Base-by-base conservation (phyloP, 202 grass and related monocot species). In the Digitaria exilis region DNA sequence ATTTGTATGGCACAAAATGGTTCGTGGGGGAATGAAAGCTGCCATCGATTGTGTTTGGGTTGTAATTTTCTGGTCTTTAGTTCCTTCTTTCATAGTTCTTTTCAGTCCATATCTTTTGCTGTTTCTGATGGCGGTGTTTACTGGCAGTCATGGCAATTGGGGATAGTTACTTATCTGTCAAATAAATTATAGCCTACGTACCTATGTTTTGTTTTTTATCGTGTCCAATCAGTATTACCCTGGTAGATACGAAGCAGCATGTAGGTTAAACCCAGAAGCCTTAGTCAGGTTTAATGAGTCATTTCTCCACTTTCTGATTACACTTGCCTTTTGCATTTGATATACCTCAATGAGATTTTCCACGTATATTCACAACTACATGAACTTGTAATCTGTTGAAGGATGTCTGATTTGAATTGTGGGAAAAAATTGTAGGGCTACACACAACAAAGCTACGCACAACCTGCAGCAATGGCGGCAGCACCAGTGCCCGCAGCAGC, bases 381-480 rank as follows among this genome's bases (percentile, higher is more conserved):
- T 1, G 41, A 51, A 56, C 6, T 85, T 66, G 1, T 28, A 70
- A 26, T 84, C 17, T 30, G 15, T 70, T 69, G 4, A 25, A 61
- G 21, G 32, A 25, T 57, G 54, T 24, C 25, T 60, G 25, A 60
- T 60, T 29, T 4, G 29, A 29, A 29, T 60, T 58, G 52, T 22
- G 22, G 9, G 4, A 19, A 25, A 24, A 11, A 52, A 43, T 39
- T 61, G 52, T 57, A 94, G 91, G 89, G 80, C 21, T 97, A 94
- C 80, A 51, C 87, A 22, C 91, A 81, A 71, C 94, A 92, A 79
- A 86, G 25, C 43, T 90, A 91, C 22, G 76, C 91, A 71, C 91
- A 91, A 49, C 89, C 91, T 19, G 66, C 84, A 48, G 78, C 76
- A 17, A 71, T 85, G 39, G 30, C 83, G 0, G 79, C 87, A 35